Percentiles rank a stretch among this genome's conserved stretches.
These are phyloP conservation scores for Fusarium abutilonis DNA, from an alignment of 2,329 filamentous ascomycete genomes.

Conservation along the genomic window DNA sequence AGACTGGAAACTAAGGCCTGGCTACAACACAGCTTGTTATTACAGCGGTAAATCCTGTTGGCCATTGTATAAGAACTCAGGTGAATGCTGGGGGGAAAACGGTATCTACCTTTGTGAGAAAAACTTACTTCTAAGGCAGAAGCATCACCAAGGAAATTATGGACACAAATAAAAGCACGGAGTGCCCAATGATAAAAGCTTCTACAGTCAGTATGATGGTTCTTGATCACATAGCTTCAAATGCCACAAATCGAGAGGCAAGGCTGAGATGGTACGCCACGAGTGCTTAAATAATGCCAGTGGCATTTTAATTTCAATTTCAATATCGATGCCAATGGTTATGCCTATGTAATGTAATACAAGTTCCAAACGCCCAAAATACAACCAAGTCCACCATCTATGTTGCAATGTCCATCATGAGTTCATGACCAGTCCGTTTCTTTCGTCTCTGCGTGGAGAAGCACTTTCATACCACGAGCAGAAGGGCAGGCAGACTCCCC, in stretches of 20 bases:
- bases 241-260: not conserved
- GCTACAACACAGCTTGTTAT: too few species aligned
- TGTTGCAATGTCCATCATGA: constrained; percentile 33
- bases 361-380: constrained; percentile 22
- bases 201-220: not conserved
- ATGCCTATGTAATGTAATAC: constrained; percentile 7
- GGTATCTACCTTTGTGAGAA: too few species aligned
- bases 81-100: too few species aligned
- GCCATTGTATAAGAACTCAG: too few species aligned
- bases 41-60: too few species aligned
- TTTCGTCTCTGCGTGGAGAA: constrained; percentile 55
- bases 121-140: too few species aligned
- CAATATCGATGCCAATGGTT: not conserved
- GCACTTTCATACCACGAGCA: constrained; percentile 62
- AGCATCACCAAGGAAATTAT: too few species aligned
- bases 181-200: too few species aligned
- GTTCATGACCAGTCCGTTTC: constrained; percentile 47
- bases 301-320: constrained; percentile 31
- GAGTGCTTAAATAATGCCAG: constrained; percentile 24
- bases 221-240: constrained; percentile 1
- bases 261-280: not conserved
- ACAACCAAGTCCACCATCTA: constrained; percentile 18
- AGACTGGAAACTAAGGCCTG: too few species aligned
- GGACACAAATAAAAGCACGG: too few species aligned
- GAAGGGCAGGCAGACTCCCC: constrained; percentile 55